These are phyloP conservation scores for Populus nigra DNA, from an alignment of 345 rosid species.

Conservation along the genomic window DNA sequence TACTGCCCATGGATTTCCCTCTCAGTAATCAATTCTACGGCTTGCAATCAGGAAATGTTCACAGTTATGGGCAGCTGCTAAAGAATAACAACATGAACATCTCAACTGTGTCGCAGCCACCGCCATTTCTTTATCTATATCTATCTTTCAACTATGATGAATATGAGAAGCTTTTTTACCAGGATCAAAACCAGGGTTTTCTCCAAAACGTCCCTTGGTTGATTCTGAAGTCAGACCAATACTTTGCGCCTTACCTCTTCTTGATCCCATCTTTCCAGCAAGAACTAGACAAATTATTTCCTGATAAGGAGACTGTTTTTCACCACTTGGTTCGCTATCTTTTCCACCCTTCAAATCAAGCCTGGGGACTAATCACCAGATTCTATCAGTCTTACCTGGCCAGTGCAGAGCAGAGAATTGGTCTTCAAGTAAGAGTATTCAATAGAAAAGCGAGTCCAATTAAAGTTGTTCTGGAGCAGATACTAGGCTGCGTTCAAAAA, in stretches of 20 bases:
- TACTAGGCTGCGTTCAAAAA: slow-evolving; percentile 6
- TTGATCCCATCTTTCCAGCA: slow-evolving; percentile 19
- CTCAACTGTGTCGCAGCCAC: neutral
- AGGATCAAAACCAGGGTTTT: slow-evolving; percentile 5
- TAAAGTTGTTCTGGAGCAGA: slow-evolving; percentile 6
- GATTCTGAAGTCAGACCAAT: slow-evolving; percentile 18
- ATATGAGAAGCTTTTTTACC: slow-evolving; percentile 13
- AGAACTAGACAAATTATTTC: slow-evolving; percentile 16
- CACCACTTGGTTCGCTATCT: slow-evolving; percentile 23
- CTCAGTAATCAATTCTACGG: neutral
- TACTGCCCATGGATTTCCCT: slow-evolving; percentile 12
- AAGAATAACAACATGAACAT: neutral
- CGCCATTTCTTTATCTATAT: neutral
- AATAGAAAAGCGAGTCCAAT: neutral
- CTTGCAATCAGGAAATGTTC: neutral
- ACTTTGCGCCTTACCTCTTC: slow-evolving; percentile 21
- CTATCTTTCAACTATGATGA: neutral
- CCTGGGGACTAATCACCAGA: slow-evolving; percentile 25
- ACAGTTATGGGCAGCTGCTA: neutral
- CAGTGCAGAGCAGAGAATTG: slow-evolving; percentile 14
- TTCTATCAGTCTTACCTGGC: slow-evolving; percentile 13
- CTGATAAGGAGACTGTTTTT: slow-evolving; percentile 22
- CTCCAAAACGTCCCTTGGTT: slow-evolving; percentile 21
- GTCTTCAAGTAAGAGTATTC: slow-evolving; percentile 21
- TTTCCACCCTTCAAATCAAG: slow-evolving; percentile 25